phyloP scores from a whole-genome alignment of 768 basidiomycete species.

The Boletus edulis region DNA sequence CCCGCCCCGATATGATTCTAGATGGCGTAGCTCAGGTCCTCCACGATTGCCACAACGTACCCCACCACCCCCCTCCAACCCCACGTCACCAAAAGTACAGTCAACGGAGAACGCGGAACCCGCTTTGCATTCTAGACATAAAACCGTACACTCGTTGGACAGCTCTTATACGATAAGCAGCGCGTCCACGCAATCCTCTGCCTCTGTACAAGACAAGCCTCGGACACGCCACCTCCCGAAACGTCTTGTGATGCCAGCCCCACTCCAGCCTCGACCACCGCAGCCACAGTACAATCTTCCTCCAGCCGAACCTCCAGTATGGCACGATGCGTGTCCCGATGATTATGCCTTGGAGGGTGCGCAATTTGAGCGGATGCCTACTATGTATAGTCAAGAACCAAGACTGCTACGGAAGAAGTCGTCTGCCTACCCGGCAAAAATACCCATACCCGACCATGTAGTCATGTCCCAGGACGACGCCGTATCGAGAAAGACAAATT shows the following conservation, averaged over 20 bases:
- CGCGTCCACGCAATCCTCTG: constrained; percentile 3
- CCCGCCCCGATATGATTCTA: constrained; percentile 22
- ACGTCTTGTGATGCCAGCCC: constrained; percentile 72
- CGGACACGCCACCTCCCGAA: constrained; percentile 50
- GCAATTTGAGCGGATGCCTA: constrained; percentile 5
- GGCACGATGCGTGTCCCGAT: constrained; percentile 9
- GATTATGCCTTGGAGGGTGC: neutral
- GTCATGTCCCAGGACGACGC: constrained; percentile 11
- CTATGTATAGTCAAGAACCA: constrained; percentile 13
- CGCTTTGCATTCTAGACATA: constrained; percentile 6
- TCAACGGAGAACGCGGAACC: neutral
- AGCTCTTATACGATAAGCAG: constrained; percentile 1
- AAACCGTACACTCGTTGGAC: constrained; percentile 10
- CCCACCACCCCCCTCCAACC: constrained; percentile 2
- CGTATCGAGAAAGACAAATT: constrained; percentile 7
- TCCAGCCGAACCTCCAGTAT: neutral
- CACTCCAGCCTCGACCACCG: constrained; percentile 43
- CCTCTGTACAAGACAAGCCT: constrained; percentile 5
- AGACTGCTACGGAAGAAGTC: constrained; percentile 25
- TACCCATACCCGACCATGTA: constrained; percentile 26
- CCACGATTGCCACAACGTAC: constrained; percentile 9
- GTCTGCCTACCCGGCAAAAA: constrained; percentile 21
- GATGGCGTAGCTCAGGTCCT: neutral
- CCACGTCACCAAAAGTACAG: constrained; percentile 3
- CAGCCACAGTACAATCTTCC: constrained; percentile 16